Percentiles rank a stretch among this genome's conserved stretches.
These are phyloP conservation scores for Dovyalis caffra DNA, from an alignment of 345 rosid genomes.

Conservation along the genomic window DNA sequence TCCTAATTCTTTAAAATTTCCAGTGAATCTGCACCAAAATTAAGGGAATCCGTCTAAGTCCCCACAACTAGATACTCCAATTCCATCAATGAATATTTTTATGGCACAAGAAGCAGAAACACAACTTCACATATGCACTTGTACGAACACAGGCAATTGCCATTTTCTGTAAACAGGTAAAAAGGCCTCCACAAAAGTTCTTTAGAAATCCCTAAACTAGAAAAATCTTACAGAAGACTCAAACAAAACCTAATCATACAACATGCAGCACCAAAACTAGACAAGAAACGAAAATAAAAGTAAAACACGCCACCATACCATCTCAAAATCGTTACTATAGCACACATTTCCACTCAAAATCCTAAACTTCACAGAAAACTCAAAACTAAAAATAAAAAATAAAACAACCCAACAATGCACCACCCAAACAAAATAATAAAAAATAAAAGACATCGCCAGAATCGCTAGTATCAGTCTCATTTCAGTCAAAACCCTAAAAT, in stretches of 20 bases:
- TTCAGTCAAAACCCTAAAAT: slow-evolving; percentile 1
- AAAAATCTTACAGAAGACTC: neutral
- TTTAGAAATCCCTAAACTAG: neutral
- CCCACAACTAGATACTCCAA: neutral
- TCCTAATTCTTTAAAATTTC: neutral
- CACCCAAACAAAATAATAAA: neutral
- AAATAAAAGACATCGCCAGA: neutral
- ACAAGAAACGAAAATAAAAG: neutral
- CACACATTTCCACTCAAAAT: neutral
- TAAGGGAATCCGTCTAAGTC: neutral
- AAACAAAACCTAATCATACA: neutral
- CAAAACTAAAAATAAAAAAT: neutral
- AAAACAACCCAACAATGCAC: neutral
- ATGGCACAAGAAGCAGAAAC: neutral
- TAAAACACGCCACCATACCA: neutral
- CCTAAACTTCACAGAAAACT: neutral
- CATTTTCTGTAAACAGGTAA: neutral
- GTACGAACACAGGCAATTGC: neutral
- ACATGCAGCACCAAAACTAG: neutral
- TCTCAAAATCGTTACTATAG: neutral
- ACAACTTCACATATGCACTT: neutral
- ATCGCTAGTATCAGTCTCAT: neutral
- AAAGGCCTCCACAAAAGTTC: neutral
- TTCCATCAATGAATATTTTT: neutral
- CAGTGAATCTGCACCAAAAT: neutral